These are phyloP conservation scores for Euphorbia schlechtendalii DNA, from an alignment of 441 rosid genomes.

Conservation along the genomic window DNA sequence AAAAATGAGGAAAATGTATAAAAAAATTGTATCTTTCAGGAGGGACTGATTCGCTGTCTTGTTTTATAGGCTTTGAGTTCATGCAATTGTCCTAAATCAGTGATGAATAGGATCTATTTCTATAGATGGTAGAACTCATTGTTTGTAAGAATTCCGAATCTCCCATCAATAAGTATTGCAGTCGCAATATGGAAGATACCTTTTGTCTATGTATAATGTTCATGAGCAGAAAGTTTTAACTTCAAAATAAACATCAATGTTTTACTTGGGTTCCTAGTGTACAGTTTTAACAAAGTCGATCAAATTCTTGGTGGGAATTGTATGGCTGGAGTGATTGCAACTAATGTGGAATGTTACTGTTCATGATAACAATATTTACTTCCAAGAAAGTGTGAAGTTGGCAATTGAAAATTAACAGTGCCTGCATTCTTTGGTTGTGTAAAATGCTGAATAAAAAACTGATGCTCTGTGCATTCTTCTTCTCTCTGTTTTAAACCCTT, in stretches of 20 bases:
- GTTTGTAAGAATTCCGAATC: neutral
- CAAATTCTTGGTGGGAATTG: neutral
- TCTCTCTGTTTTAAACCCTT: neutral
- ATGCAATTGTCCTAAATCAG: neutral
- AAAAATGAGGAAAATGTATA: neutral
- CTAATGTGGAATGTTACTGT: neutral
- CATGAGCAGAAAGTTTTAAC: no score
- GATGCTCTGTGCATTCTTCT: neutral
- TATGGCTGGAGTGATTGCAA: neutral
- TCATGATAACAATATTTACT: neutral
- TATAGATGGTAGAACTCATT: neutral
- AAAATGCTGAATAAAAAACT: neutral
- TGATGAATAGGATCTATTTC: neutral
- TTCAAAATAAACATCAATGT: neutral
- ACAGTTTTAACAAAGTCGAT: neutral
- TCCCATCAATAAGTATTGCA: neutral
- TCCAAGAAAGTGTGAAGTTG: neutral
- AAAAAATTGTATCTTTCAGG: neutral
- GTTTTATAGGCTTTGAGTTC: neutral
- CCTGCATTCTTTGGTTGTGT: neutral
- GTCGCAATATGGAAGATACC: neutral
- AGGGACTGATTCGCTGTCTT: neutral
- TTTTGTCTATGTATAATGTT: neutral
- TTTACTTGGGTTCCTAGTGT: neutral
- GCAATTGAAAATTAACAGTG: neutral